Percentiles rank a stretch among this genome's conserved stretches.
These are phyloP conservation scores for Penicillium dipodomyicola DNA, from an alignment of 495 filamentous ascomycete genomes.

Conservation along the genomic window DNA sequence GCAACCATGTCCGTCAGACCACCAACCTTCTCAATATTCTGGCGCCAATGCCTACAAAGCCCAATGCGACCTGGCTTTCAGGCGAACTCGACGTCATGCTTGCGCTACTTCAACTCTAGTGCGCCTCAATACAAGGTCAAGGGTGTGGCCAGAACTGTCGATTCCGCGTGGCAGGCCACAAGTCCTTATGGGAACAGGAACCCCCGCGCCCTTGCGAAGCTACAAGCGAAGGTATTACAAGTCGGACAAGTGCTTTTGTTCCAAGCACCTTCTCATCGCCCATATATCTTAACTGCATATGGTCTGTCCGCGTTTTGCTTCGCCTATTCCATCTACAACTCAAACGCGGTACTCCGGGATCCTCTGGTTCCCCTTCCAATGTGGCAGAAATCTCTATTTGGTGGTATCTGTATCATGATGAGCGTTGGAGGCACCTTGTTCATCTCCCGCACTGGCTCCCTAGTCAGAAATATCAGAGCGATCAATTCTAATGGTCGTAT, in stretches of 20 bases:
- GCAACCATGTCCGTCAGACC: conserved; percentile 36
- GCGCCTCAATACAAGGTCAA: conserved; percentile 22
- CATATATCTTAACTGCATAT: conserved; percentile 57
- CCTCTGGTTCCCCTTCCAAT: conserved; percentile 32
- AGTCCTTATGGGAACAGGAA: conserved; percentile 19
- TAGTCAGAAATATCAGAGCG: conserved; percentile 40
- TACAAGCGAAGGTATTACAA: conserved; percentile 24
- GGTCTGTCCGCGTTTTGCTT: conserved; percentile 55
- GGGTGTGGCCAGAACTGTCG: conserved; percentile 8
- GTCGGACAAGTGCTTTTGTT: conserved; percentile 51
- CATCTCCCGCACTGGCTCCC: conserved; percentile 33
- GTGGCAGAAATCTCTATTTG: conserved; percentile 42
- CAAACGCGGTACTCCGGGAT: conserved; percentile 42
- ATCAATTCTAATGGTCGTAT: conserved; percentile 32
- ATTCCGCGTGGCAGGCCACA: conserved; percentile 16
- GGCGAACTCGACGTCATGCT: conserved; percentile 18
- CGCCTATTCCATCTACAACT: conserved; percentile 54
- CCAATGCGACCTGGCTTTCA: conserved; percentile 17
- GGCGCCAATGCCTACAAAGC: conserved; percentile 26
- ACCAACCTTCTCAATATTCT: conserved; percentile 30
- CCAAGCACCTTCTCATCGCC: conserved; percentile 58
- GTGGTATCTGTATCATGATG: conserved; percentile 44
- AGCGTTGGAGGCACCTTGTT: conserved; percentile 45
- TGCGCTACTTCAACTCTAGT: conserved; percentile 39
- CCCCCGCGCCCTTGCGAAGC: conserved; percentile 31